Conservation (phyloP, 768 basidiomycete genomes). For the Tulasnella sp. region DNA sequence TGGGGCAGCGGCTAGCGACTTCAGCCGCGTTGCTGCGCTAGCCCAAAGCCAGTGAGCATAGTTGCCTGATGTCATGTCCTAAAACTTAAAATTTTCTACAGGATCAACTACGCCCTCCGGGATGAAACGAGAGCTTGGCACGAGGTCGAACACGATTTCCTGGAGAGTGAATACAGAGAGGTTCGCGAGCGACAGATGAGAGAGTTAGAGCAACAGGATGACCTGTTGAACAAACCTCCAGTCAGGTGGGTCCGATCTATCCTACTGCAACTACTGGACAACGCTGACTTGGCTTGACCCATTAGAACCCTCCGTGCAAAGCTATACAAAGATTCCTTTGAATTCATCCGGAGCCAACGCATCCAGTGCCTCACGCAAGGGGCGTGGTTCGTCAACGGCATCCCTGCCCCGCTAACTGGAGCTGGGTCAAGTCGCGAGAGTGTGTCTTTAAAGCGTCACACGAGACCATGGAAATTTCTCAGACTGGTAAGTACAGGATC, state of each 20-base stretch:
- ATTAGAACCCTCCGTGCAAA: conserved; percentile 75
- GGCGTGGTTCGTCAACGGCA: conserved; percentile 86
- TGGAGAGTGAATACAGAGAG: conserved; percentile 78
- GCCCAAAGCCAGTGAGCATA: conserved; percentile 76
- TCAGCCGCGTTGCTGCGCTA: conserved; percentile 69
- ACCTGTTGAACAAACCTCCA: conserved; percentile 77
- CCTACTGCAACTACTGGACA: neutral
- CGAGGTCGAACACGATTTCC: conserved; percentile 75
- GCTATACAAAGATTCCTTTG: conserved; percentile 83
- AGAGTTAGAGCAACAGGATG: conserved; percentile 84
- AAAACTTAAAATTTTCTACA: conserved; percentile 37
- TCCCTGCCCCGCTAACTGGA: conserved; percentile 50
- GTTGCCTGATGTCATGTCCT: neutral
- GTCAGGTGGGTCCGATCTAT: conserved; percentile 56
- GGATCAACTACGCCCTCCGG: conserved; percentile 71
- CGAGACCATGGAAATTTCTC: conserved; percentile 79
- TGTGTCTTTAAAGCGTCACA: conserved; percentile 50
- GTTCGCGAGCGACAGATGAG: conserved; percentile 86
- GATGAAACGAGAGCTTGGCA: conserved; percentile 76
- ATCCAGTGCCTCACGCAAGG: conserved; percentile 85
- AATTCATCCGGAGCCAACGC: conserved; percentile 84
- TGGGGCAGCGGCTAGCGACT: conserved; percentile 70
- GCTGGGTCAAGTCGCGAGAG: conserved; percentile 39
- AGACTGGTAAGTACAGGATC: conserved; percentile 57
- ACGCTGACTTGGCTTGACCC: conserved; percentile 15